These are phyloP conservation scores for Solanum ossicruentum DNA, from an alignment of 257 asterid genomes.

Conservation along the genomic window DNA sequence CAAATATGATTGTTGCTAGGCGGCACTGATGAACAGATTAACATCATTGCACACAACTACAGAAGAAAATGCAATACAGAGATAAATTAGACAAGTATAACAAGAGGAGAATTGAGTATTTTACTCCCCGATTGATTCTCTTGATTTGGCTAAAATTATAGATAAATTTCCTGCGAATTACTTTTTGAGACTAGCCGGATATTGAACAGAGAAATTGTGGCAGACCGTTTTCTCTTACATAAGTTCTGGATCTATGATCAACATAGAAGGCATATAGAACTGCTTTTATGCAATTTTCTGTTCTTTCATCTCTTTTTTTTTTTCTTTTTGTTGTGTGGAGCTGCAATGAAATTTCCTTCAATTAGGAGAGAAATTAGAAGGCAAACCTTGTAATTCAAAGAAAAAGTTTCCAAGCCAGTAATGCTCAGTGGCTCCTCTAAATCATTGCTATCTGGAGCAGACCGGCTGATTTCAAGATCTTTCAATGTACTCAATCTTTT, in stretches of 20 bases:
- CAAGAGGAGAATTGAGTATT: neutral
- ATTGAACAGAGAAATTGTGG: neutral
- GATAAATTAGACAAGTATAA: neutral
- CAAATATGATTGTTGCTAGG: neutral
- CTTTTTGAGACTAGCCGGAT: neutral
- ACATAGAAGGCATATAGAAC: neutral
- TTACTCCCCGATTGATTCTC: neutral
- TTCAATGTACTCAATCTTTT: slow-evolving; percentile 77
- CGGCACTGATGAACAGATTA: neutral
- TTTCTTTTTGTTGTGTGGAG: neutral
- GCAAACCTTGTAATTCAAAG: slow-evolving; percentile 82
- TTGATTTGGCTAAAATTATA: neutral
- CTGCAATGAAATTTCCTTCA: neutral
- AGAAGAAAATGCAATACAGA: neutral
- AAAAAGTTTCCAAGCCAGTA: slow-evolving; percentile 93
- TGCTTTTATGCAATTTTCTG: neutral
- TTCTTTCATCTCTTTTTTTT: neutral
- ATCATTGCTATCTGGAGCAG: slow-evolving; percentile 38
- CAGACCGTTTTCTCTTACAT: neutral
- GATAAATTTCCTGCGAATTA: neutral
- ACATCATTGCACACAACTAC: neutral
- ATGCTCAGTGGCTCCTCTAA: slow-evolving; percentile 82
- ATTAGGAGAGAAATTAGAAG: neutral
- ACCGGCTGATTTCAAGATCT: slow-evolving; percentile 61
- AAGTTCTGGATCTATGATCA: neutral